phyloP scores from a whole-genome alignment of 108 stramenopile species.

The Skeletonema tropicum region DNA sequence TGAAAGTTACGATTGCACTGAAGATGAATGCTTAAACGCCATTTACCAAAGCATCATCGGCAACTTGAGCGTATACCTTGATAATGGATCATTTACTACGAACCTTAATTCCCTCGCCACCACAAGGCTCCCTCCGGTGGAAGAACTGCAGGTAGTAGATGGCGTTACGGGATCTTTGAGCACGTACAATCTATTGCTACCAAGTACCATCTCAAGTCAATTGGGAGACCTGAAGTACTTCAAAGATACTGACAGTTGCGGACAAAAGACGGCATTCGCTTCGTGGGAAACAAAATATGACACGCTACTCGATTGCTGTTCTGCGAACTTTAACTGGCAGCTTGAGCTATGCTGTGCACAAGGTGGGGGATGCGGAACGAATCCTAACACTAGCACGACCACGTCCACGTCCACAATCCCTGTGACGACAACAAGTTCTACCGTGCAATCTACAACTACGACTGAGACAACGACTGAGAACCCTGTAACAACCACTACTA shows the following conservation, averaged over 20 bases:
- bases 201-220: slow-evolving; percentile 40
- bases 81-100: slow-evolving; percentile 23
- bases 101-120: slow-evolving; percentile 11
- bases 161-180: slow-evolving; percentile 11
- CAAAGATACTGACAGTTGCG: slow-evolving; percentile 33
- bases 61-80: slow-evolving; percentile 11
- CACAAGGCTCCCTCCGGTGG: slow-evolving; percentile 42
- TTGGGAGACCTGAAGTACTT: slow-evolving; percentile 19
- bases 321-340: slow-evolving; percentile 6
- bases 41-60: slow-evolving; percentile 24
- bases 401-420: neutral
- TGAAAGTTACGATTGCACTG: slow-evolving; percentile 30
- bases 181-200: slow-evolving; percentile 31
- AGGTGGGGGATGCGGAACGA: slow-evolving; percentile 31
- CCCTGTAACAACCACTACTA: neutral
- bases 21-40: slow-evolving; percentile 26
- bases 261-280: slow-evolving; percentile 23
- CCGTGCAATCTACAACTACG: neutral
- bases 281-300: neutral
- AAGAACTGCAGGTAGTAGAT: slow-evolving; percentile 26
- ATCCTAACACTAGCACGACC: neutral
- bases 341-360: slow-evolving; percentile 10
- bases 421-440: neutral
- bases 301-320: slow-evolving; percentile 7
- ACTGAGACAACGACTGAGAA: too few relatives aligned